These are phyloP conservation scores for Trichomonas tenax DNA, from an alignment of 208 protist species.

Conservation along the genomic window DNA sequence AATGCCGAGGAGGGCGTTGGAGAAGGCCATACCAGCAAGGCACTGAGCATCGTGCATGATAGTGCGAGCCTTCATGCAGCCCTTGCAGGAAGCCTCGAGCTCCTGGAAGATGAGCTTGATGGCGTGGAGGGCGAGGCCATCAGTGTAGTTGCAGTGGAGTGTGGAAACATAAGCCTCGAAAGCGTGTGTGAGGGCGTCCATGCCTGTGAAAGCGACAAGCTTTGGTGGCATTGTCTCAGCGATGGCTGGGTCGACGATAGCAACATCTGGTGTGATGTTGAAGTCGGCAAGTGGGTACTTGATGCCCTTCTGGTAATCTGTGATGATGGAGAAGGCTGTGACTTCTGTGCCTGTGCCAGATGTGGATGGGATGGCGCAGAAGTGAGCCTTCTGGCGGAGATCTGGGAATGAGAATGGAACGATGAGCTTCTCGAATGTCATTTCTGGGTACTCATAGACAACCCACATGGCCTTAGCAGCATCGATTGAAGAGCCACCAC, in stretches of 20 bases:
- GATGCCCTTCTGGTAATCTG: slow-evolving; percentile 16
- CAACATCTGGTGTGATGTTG: slow-evolving; percentile 28
- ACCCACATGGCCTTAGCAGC: slow-evolving; percentile 38
- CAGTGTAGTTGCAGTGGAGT: slow-evolving; percentile 29
- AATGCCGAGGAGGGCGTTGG: slow-evolving; percentile 44
- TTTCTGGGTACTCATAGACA: slow-evolving; percentile 42
- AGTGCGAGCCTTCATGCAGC: not conserved
- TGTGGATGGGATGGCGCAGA: slow-evolving; percentile 39
- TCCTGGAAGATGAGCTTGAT: slow-evolving; percentile 34
- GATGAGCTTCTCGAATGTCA: slow-evolving; percentile 17
- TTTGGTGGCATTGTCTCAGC: slow-evolving; percentile 27
- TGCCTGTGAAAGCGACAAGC: slow-evolving; percentile 32
- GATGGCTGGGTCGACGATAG: slow-evolving; percentile 34
- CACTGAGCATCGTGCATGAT: slow-evolving; percentile 36
- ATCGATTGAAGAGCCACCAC: slow-evolving; percentile 45
- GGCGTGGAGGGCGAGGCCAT: slow-evolving; percentile 24
- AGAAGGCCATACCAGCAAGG: slow-evolving; percentile 45
- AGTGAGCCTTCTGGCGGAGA: not conserved
- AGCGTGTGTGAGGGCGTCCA: slow-evolving; percentile 43
- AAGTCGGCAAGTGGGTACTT: slow-evolving; percentile 44
- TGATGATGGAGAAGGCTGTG: slow-evolving; percentile 38
- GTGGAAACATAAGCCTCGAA: slow-evolving; percentile 40
- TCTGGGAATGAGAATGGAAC: slow-evolving; percentile 36
- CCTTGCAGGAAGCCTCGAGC: slow-evolving; percentile 24
- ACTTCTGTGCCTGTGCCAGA: slow-evolving; percentile 43